Evolutionary conservation across 306 rosid species (phyloP).

Genomic region (Begonia peltatifolia): DNA sequence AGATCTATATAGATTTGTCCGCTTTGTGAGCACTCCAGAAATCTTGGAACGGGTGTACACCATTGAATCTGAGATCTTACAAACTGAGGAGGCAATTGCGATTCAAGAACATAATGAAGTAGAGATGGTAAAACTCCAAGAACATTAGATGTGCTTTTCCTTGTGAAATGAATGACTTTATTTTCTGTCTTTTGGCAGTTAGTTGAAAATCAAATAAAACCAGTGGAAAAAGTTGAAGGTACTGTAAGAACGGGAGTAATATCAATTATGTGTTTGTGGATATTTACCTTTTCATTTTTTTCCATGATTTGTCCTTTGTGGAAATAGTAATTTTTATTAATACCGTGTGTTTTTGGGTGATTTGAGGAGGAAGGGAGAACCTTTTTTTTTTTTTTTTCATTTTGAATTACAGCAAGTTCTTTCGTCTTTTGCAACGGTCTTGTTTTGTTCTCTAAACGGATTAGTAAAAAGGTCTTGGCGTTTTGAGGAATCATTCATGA

Average conservation of each 20-base stretch:
- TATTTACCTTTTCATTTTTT: too few relatives aligned
- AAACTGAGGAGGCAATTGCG: slow-evolving; percentile 86
- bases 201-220: slow-evolving; percentile 57
- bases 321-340: too few relatives aligned
- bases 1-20: slow-evolving; percentile 68
- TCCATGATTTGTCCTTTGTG: too few relatives aligned
- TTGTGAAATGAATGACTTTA: neutral
- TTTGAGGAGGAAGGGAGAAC: too few relatives aligned
- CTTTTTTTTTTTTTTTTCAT: too few relatives aligned
- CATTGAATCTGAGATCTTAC: slow-evolving; percentile 73
- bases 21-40: slow-evolving; percentile 94
- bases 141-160: neutral
- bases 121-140: slow-evolving; percentile 9
- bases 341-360: too few relatives aligned
- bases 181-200: slow-evolving; percentile 36
- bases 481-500: too few relatives aligned
- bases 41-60: slow-evolving; percentile 83
- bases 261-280: too few relatives aligned
- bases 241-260: neutral
- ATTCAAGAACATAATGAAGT: slow-evolving; percentile 73
- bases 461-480: too few relatives aligned
- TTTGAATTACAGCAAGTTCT: too few relatives aligned
- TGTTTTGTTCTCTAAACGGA: too few relatives aligned
- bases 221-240: slow-evolving; percentile 57
- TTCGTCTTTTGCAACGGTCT: too few relatives aligned